Evolutionary conservation across 371 early-diverging fungal species (phyloP).

Genomic region (Saksenaea vasiformis): DNA sequence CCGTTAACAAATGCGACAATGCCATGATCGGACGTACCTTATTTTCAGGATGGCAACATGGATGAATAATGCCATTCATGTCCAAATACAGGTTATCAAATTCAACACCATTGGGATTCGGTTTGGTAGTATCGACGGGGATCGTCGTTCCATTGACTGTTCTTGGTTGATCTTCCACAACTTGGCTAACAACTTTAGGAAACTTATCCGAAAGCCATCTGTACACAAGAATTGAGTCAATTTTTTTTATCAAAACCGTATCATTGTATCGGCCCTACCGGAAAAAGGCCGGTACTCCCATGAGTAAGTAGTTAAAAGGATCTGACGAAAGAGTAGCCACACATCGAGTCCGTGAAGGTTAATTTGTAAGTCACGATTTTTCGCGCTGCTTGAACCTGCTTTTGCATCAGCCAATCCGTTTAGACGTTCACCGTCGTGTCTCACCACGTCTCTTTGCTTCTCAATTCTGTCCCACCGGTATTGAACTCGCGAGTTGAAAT

Average conservation of each 20-base stretch:
- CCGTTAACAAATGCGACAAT: background rate
- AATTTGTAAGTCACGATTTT: no score
- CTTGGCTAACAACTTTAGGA: conserved; percentile 83
- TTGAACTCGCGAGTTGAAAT: no score
- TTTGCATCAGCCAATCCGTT: no score
- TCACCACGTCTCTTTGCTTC: no score
- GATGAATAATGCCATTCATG: conserved; percentile 99
- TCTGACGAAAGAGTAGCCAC: no score
- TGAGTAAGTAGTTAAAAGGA: conserved; percentile 25
- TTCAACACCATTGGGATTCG: conserved; percentile 94
- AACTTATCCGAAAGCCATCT: conserved; percentile 96
- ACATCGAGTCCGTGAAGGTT: no score
- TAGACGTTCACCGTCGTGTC: no score
- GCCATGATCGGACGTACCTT: conserved; percentile 52
- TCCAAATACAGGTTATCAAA: conserved; percentile 98
- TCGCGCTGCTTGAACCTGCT: no score
- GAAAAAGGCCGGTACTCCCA: conserved; percentile 88
- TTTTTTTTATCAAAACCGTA: background rate
- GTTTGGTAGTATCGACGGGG: conserved; percentile 86
- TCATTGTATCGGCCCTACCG: conserved; percentile 35
- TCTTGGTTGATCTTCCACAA: conserved; percentile 76
- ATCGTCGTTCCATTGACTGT: conserved; percentile 71
- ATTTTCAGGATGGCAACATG: conserved; percentile 95
- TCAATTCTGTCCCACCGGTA: no score
- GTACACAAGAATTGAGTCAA: background rate